Conservation (phyloP, 2,329 filamentous ascomycete species). For the Claviceps capensis region DNA sequence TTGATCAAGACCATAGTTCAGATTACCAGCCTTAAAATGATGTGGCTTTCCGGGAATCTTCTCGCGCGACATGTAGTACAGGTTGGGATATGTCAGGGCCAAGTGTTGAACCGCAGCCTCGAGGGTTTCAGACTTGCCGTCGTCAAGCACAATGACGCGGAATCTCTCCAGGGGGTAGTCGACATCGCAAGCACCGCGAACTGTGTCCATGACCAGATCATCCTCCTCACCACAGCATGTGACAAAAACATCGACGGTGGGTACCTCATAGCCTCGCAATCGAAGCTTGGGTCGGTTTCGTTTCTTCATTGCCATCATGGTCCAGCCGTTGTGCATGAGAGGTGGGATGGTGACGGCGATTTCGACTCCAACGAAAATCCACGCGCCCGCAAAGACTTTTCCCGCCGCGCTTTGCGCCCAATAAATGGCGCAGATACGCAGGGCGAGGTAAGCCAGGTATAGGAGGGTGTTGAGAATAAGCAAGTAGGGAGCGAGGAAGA, state of each 20-base stretch:
- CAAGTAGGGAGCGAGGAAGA: constrained; percentile 23
- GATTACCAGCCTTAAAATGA: constrained; percentile 51
- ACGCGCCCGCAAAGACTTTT: constrained; percentile 34
- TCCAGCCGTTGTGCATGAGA: constrained; percentile 44
- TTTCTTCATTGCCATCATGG: constrained; percentile 42
- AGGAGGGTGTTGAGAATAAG: constrained; percentile 27
- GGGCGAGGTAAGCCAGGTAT: constrained; percentile 34
- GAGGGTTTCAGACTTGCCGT: constrained; percentile 33
- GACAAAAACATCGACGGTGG: constrained; percentile 42
- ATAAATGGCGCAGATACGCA: constrained; percentile 39
- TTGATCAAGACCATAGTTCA: constrained; percentile 44
- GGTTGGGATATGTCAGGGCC: constrained; percentile 28
- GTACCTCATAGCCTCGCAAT: constrained; percentile 31
- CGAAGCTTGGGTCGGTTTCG: constrained; percentile 38
- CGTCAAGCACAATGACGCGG: constrained; percentile 42
- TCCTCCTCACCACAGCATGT: constrained; percentile 45
- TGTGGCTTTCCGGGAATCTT: constrained; percentile 35
- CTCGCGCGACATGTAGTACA: constrained; percentile 38
- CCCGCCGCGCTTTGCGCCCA: constrained; percentile 29
- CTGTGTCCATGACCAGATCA: constrained; percentile 42
- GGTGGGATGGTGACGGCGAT: constrained; percentile 38
- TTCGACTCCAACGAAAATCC: constrained; percentile 44
- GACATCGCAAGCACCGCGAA: constrained; percentile 37
- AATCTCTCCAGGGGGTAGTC: constrained; percentile 41
- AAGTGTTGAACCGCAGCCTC: constrained; percentile 24